These are phyloP conservation scores for Hippophae gyantsensis DNA, from an alignment of 306 rosid genomes.

Conservation along the genomic window DNA sequence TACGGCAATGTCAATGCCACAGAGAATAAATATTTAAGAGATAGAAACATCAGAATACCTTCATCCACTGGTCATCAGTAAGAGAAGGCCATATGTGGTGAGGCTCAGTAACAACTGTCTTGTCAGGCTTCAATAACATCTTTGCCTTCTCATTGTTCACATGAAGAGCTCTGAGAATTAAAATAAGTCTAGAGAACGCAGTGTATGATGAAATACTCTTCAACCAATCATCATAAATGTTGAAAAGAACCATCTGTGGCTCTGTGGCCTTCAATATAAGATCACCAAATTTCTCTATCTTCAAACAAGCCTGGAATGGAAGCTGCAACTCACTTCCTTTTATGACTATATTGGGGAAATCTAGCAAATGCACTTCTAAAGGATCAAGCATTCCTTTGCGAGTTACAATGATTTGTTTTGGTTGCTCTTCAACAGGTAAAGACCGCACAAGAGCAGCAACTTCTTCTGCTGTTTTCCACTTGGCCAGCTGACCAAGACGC, in stretches of 20 bases:
- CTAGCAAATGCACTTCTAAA: slow-evolving; percentile 88
- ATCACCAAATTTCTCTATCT: slow-evolving; percentile 97
- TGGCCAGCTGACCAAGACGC: slow-evolving; percentile 99
- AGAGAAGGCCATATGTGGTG: slow-evolving; percentile 99
- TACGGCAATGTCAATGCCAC: neutral
- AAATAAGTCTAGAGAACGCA: slow-evolving; percentile 90
- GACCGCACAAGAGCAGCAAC: slow-evolving; percentile 99
- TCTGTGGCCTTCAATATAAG: slow-evolving; percentile 97
- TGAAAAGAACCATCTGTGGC: slow-evolving; percentile 98
- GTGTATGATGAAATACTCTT: slow-evolving; percentile 96
- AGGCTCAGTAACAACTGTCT: slow-evolving; percentile 81
- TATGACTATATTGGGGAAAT: slow-evolving; percentile 91
- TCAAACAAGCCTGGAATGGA: slow-evolving; percentile 98
- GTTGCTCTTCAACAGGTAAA: slow-evolving; percentile 96
- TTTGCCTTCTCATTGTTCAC: slow-evolving; percentile 98
- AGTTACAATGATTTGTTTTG: slow-evolving; percentile 94
- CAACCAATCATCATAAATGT: slow-evolving; percentile 98
- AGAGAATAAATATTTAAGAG: neutral
- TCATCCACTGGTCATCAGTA: slow-evolving; percentile 97
- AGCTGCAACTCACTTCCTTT: slow-evolving; percentile 99
- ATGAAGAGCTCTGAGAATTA: slow-evolving; percentile 92
- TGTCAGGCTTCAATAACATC: slow-evolving; percentile 96
- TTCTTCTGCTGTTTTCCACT: slow-evolving; percentile 99
- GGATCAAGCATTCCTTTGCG: slow-evolving; percentile 99
- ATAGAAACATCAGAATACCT: slow-evolving; percentile 36